Base-by-base conservation (phyloP, 2,329 filamentous ascomycete species). In the Clarireedia homoeocarpa region DNA sequence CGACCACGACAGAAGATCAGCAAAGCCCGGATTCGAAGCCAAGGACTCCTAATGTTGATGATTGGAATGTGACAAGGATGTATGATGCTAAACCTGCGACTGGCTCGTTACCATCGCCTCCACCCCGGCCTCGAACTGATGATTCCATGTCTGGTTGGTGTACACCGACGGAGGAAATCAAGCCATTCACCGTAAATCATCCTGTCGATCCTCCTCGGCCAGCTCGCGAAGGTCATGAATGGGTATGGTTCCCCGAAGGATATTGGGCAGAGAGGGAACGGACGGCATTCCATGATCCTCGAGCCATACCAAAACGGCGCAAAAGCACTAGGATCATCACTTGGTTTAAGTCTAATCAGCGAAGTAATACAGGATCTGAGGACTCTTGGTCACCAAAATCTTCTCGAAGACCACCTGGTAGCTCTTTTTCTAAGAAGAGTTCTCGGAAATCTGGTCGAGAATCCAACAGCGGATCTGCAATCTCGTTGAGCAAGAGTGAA, bases 181-280 rank as follows among this genome's bases (percentile, higher is more conserved):
- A 9, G 39, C 5, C 39, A 42, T 6, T 24, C 36, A 39, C 36
- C 15, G n/a, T 55, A 48, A 15, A 51, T 56, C 47, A 50, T 17
- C 49, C 57, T 6, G 56, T 55, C 51, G 79, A 83, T 55, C 80
- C 80, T 2, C 81, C 80, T 24, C 75, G 81, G 2, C 74, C 77
- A n/a, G 70, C 81, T 53, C 76, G 70, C 49, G 73, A 77, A 46
- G 80, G 80, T 42, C 74, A 70, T 63, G 81, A 84, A 70, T 84
- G 79, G 81, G 81, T 83, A 24, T 83, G 80, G 81, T 83, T 80
- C 65, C 80, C 81, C 1, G 77, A 76, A 51, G 81, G 81, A 5
- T 84, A 81, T 65, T 83, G 80, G 80, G 81, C 81, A n/a, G 81
- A 83, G 67, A 73, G 81, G n/a, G 71, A 75, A 59, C 60, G 69